Conservation (phyloP, 2,329 filamentous ascomycete species). For the Diplodia sapinea region DNA sequence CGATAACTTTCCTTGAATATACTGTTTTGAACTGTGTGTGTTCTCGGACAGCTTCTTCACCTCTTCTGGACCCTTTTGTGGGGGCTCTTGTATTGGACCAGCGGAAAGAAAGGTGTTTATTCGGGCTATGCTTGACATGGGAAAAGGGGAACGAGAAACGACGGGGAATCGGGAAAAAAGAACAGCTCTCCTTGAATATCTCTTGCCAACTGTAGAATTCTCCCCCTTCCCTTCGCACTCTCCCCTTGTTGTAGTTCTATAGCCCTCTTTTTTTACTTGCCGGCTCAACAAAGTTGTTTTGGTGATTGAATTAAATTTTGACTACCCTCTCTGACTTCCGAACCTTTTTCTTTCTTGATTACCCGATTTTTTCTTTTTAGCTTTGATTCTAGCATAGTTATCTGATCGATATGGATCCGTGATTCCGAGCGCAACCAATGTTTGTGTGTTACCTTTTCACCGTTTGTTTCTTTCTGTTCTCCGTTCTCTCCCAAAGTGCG, state of each 20-base stretch:
- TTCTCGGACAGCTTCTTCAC: conserved; percentile 14
- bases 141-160: background rate
- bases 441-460: background rate
- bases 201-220: background rate
- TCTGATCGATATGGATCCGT: background rate
- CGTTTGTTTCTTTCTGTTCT: background rate
- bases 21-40: background rate
- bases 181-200: background rate
- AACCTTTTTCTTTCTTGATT: background rate
- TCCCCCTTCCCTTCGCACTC: background rate
- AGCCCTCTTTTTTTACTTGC: background rate
- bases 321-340: background rate
- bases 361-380: background rate
- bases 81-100: background rate
- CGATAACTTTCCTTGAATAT: conserved; percentile 25
- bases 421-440: background rate
- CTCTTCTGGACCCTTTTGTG: background rate
- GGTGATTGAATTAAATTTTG: background rate
- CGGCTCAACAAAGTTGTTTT: background rate
- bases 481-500: too few species aligned
- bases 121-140: background rate
- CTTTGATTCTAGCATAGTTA: background rate
- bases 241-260: background rate
- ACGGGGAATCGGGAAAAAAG: background rate
- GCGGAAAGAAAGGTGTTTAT: background rate